These are phyloP conservation scores for Pythium dissimile DNA, from an alignment of 352 stramenopile species.

Conservation along the genomic window DNA sequence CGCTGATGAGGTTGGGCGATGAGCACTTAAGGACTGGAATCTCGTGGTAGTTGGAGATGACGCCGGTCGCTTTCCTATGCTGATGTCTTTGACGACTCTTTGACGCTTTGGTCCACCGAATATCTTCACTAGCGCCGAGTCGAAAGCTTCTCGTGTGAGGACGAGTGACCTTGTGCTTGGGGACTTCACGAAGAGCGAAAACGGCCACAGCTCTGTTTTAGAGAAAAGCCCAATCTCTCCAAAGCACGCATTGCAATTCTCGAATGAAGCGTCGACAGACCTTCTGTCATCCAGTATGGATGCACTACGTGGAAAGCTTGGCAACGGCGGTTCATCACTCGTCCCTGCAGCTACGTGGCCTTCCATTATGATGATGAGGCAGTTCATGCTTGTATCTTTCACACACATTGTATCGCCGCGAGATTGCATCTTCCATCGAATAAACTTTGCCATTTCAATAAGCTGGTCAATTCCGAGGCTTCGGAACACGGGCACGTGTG, in stretches of 20 bases:
- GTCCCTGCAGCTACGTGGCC: slow-evolving; percentile 15
- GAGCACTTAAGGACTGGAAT: neutral
- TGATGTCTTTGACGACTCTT: slow-evolving; percentile 1
- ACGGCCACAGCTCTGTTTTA: slow-evolving; percentile 35
- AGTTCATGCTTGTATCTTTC: slow-evolving; percentile 30
- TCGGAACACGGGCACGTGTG: slow-evolving; percentile 28
- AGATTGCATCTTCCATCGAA: slow-evolving; percentile 38
- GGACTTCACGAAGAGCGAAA: slow-evolving; percentile 24
- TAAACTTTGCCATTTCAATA: slow-evolving; percentile 39
- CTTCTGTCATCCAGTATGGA: neutral
- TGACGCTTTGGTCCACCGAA: slow-evolving; percentile 35
- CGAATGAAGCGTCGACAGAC: neutral
- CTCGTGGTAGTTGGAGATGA: slow-evolving; percentile 29
- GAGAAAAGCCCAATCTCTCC: slow-evolving; percentile 49
- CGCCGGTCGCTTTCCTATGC: slow-evolving; percentile 26
- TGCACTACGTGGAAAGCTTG: neutral
- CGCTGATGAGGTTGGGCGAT: neutral
- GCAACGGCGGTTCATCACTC: neutral
- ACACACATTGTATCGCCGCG: slow-evolving; percentile 24
- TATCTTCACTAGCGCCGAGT: slow-evolving; percentile 35
- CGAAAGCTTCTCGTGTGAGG: slow-evolving; percentile 34
- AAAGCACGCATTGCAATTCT: slow-evolving; percentile 5
- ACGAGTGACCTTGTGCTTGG: slow-evolving; percentile 25
- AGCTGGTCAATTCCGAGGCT: slow-evolving; percentile 47
- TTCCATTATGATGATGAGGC: slow-evolving; percentile 42